These are phyloP conservation scores for Trichothecium roseum DNA, from an alignment of 2,329 filamentous ascomycete species.

Conservation along the genomic window DNA sequence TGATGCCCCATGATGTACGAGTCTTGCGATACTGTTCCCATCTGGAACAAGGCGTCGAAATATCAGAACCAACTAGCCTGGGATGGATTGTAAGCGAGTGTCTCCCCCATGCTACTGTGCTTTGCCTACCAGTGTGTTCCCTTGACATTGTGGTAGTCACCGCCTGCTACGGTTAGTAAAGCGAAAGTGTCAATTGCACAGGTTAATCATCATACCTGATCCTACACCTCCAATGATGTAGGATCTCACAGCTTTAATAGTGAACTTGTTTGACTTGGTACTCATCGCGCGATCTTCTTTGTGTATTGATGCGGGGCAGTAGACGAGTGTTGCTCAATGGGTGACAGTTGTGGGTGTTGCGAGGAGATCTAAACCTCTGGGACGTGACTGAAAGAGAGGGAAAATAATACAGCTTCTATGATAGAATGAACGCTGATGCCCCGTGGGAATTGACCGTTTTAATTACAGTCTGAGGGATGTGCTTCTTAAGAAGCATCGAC, in stretches of 20 bases:
- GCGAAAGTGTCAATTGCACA: neutral
- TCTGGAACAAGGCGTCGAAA: constrained; percentile 83
- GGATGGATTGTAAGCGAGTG: constrained; percentile 9
- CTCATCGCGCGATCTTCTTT: too few species aligned
- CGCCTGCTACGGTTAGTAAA: constrained; percentile 33
- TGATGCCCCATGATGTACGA: constrained; percentile 89
- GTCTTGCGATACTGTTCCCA: constrained; percentile 85
- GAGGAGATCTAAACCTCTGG: too few species aligned
- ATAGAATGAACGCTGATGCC: too few species aligned
- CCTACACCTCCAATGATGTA: constrained; percentile 58
- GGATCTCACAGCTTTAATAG: constrained; percentile 64
- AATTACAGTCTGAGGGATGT: too few species aligned
- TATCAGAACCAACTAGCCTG: constrained; percentile 86
- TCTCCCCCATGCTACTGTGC: neutral
- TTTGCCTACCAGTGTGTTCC: constrained; percentile 53
- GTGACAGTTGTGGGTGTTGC: too few species aligned
- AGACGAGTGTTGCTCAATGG: too few species aligned
- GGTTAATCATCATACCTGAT: constrained; percentile 30
- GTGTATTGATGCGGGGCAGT: constrained; percentile 1
- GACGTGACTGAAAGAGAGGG: too few species aligned
- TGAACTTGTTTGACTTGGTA: constrained; percentile 15
- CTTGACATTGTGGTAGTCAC: constrained; percentile 89
- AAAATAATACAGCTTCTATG: too few species aligned
- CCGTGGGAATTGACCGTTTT: too few species aligned
- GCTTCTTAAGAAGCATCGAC: too few species aligned